Conservation (phyloP, 176 grass and related monocot species). For the Phyllostachys edulis region DNA sequence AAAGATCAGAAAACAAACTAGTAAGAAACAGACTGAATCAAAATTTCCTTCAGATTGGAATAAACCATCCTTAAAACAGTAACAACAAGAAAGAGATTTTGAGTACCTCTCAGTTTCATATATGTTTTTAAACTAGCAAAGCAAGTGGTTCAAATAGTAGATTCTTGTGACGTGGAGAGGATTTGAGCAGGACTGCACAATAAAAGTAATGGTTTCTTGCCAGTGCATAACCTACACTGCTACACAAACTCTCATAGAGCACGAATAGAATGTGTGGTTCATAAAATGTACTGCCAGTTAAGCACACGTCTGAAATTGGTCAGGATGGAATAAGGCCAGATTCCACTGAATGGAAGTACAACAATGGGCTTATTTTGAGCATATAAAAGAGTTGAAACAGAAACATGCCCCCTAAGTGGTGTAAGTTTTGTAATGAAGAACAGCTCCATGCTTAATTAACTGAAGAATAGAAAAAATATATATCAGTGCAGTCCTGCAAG, state of each 20-base stretch:
- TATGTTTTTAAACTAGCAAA: neutral
- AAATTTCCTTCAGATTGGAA: conserved; percentile 1
- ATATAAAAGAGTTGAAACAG: neutral
- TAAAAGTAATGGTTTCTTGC: neutral
- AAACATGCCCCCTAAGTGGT: conserved; percentile 11
- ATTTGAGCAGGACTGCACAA: conserved; percentile 14
- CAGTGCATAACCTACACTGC: neutral
- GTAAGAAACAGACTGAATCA: conserved; percentile 7
- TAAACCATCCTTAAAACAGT: neutral
- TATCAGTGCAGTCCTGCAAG: neutral
- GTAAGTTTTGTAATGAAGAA: neutral
- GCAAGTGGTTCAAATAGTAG: neutral
- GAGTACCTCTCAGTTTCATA: too few species aligned
- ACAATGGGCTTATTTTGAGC: neutral
- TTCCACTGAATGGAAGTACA: conserved; percentile 2
- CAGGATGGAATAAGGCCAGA: neutral
- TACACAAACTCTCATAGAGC: conserved; percentile 4
- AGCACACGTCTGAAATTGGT: conserved; percentile 13
- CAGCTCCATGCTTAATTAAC: neutral
- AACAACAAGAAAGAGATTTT: conserved; percentile 20
- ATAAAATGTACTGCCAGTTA: conserved; percentile 23
- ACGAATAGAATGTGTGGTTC: neutral
- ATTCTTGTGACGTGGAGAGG: neutral
- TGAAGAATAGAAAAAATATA: neutral
- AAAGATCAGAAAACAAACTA: conserved; percentile 25